Base-by-base conservation (phyloP, 495 filamentous ascomycete genomes). In the Annulohypoxylon bovei region DNA sequence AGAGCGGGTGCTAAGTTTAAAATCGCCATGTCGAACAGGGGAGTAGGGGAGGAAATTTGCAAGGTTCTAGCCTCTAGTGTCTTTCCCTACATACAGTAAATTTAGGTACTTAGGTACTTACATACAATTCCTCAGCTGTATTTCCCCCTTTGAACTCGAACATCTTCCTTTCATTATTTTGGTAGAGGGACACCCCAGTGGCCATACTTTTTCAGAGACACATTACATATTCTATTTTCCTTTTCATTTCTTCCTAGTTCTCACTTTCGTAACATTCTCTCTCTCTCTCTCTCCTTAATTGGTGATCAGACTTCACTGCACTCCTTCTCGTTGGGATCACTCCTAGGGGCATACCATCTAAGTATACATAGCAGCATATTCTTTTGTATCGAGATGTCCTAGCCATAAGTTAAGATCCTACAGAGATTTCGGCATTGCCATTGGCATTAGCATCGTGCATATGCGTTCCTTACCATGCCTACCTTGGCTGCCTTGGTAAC, bases 31-130 rank as follows among this genome's bases (percentile, higher is more conserved):
- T 12, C 12, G 39, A 42, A 42, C 39, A 42, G 39, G 39, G 39
- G 16, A 12, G 14, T 16, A n/a, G 20, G 39, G 39, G n/a, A 42
- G 4, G 39, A 18, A 42, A 2, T n/a, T 42, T 42, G 53, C 67
- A 69, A 65, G 69, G 67, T 68, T 70, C 65, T 73, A 68, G 72
- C 69, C 69, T 70, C 62, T 65, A 50, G 28, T 28, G 46, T 65
- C 63, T 50, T 57, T 62, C 27, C 47, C 62, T 69, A 35, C 53
- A 30, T 47, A 65, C 50, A 6, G 22, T 22, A 5, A 11, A 37
- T 30, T 25, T 32, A 53, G 20, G 20, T 47, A 47, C 49, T n/a
- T 53, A 16, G 46, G 44, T 47, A 47, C 44, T 47, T 28, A 49
- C 66, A 62, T 64, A 65, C 44, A 25, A 66, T 55, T 39, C 20